These are phyloP conservation scores for Hamigera avellanea DNA, from an alignment of 495 filamentous ascomycete species.

Conservation along the genomic window DNA sequence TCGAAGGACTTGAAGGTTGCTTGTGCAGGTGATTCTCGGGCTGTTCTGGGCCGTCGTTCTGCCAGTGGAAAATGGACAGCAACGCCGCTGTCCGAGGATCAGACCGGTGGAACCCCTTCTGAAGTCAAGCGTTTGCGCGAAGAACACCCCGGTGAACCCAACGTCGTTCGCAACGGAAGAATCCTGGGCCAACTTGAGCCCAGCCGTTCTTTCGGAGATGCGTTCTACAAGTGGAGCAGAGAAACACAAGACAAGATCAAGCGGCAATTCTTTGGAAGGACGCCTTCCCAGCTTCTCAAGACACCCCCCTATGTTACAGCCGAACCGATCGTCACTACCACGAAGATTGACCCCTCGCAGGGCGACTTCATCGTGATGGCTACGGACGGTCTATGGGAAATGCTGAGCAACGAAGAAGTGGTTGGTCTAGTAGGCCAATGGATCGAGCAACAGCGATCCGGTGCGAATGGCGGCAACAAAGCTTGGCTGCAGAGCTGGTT, in stretches of 20 bases:
- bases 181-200: constrained; percentile 89
- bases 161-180: constrained; percentile 76
- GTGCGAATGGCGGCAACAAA: constrained; percentile 27
- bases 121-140: constrained; percentile 72
- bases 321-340: constrained; percentile 91
- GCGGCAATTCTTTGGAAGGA: constrained; percentile 72
- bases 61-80: constrained; percentile 85
- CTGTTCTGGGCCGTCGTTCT: constrained; percentile 74
- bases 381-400: constrained; percentile 97
- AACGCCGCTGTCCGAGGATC: constrained; percentile 78
- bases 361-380: constrained; percentile 96
- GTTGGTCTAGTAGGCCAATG: constrained; percentile 93
- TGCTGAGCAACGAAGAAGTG: constrained; percentile 97
- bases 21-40: constrained; percentile 88
- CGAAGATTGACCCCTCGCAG: constrained; percentile 76
- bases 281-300: constrained; percentile 56
- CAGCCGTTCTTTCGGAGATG: constrained; percentile 88
- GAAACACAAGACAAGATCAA: constrained; percentile 75
- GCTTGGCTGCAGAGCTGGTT: constrained; percentile 41
- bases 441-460: constrained; percentile 64
- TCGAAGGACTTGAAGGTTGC: constrained; percentile 79
- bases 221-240: constrained; percentile 87
- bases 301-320: constrained; percentile 97
- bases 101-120: constrained; percentile 75
- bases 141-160: constrained; percentile 77